phyloP scores from a whole-genome alignment of 148 eudicot species.

The Nepenthes mirabilis region DNA sequence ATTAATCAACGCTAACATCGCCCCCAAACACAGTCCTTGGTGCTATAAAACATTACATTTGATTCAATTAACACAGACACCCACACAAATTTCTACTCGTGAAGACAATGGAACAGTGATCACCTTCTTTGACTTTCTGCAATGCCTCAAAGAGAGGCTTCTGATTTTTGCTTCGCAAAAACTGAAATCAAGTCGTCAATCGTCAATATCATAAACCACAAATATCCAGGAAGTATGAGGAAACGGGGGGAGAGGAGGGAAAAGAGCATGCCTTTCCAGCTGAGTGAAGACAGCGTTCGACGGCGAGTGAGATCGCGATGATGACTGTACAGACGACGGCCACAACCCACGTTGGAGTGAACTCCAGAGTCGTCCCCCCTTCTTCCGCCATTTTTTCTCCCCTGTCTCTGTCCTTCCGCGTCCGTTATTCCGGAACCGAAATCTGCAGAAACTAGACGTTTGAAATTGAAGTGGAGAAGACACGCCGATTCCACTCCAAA shows the following conservation, averaged over 20 bases:
- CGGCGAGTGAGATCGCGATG: conserved; percentile 73
- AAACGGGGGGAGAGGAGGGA: background rate
- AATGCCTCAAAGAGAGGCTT: conserved; percentile 74
- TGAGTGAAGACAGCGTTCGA: conserved; percentile 63
- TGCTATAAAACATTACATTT: background rate
- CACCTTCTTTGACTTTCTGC: conserved; percentile 89
- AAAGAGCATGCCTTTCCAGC: conserved; percentile 39
- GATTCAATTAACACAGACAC: background rate
- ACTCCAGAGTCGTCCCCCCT: conserved; percentile 41
- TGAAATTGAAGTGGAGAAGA: no score
- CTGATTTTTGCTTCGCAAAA: conserved; percentile 54
- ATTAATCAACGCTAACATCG: no score
- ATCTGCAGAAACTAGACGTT: no score
- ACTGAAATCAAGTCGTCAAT: conserved; percentile 20
- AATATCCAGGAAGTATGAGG: background rate
- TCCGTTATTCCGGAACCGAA: background rate
- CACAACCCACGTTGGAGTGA: conserved; percentile 95
- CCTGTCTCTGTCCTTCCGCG: background rate
- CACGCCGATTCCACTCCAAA: no score
- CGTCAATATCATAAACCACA: background rate
- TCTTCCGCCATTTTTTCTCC: conserved; percentile 14
- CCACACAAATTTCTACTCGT: background rate
- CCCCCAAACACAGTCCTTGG: no score
- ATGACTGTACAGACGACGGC: conserved; percentile 83
- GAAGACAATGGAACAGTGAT: background rate